A percentile compares a stretch with the other conserved stretches of the same genome.
These are phyloP conservation scores for Neurospora cerealis DNA, from an alignment of 495 filamentous ascomycete genomes.

Conservation along the genomic window DNA sequence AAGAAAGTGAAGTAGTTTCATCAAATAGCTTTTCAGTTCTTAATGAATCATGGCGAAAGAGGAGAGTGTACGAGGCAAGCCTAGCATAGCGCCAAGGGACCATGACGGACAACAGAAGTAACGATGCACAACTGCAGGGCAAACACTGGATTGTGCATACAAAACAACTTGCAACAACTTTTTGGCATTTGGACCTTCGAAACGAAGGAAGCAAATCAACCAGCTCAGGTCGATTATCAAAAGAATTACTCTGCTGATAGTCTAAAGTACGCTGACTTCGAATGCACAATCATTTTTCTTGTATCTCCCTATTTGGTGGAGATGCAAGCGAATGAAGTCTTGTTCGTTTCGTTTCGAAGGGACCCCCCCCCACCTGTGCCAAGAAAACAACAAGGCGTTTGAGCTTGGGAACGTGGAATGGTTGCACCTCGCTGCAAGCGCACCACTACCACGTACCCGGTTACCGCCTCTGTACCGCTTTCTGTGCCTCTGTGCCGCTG, in stretches of 20 bases:
- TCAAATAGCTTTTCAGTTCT: not conserved
- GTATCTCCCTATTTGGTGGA: not conserved
- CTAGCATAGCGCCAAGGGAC: not conserved
- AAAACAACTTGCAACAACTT: not conserved
- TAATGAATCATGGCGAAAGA: not conserved
- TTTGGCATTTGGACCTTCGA: not conserved
- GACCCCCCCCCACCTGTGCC: not conserved
- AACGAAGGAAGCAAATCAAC: not conserved
- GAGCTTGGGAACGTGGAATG: not conserved
- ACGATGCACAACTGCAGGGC: not conserved
- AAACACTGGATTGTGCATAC: not conserved
- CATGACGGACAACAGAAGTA: not conserved
- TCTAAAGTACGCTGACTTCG: too few relatives aligned
- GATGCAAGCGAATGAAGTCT: not conserved
- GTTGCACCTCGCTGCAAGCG: not conserved
- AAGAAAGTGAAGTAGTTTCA: not conserved
- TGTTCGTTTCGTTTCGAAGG: not conserved
- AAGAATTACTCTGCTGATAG: too few relatives aligned
- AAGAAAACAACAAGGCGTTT: not conserved
- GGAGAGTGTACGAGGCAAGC: not conserved
- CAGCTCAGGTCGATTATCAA: not conserved
- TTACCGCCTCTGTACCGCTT: not conserved
- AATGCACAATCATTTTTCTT: too few relatives aligned
- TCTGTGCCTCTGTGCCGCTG: not conserved
- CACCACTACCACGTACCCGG: not conserved